Base-by-base conservation (phyloP, 2,329 filamentous ascomycete genomes). In the Botrytis byssoidea region DNA sequence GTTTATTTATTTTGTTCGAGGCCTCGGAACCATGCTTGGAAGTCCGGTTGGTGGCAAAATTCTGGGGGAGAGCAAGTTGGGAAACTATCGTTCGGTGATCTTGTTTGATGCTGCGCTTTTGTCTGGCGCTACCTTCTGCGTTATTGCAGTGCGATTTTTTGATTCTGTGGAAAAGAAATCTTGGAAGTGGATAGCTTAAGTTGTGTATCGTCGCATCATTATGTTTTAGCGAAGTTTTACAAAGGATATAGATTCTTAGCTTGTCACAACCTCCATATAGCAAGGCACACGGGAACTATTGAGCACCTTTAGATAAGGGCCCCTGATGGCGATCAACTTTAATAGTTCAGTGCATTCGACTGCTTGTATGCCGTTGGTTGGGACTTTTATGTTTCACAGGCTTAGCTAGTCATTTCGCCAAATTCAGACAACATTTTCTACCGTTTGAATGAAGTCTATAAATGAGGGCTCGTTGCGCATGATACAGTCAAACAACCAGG, bases 1-100 rank as follows among this genome's bases (percentile, higher is more conserved):
- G 3, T 85, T 85, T 72, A 83, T 85, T 25, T 82, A 85, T 55
- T 84, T 86, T 66, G 79, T 85, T 1, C 78, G 84, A 61, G 84
- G 84, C 0, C 76, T 85, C 12, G 84, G 84, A 0, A 83, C 82
- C 0, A 82, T 85, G 78, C 83, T 85, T 75, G 84, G 84, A 9
- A 84, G 82, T 71, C 84, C 84, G 0, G 81, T 86, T 44, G 84
- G 84, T 16, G 84, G 84, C 3, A 80, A 82, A 72, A 81, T 85
- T 18, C 78, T 86, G 0, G 82, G 82, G 12, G 79, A 80, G 29
- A 76, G 79, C 51, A 80, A 78, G 29, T 71, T 81, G 0, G 72
- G 71, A 3, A 83, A 83, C 63, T 85, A 85, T 73, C 76, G 77
- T 10, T 81, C 79, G 37, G 80, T 85, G 44, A 82, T 82, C 22